These are phyloP conservation scores for Castanea crenata DNA, from an alignment of 306 rosid species.

Conservation along the genomic window DNA sequence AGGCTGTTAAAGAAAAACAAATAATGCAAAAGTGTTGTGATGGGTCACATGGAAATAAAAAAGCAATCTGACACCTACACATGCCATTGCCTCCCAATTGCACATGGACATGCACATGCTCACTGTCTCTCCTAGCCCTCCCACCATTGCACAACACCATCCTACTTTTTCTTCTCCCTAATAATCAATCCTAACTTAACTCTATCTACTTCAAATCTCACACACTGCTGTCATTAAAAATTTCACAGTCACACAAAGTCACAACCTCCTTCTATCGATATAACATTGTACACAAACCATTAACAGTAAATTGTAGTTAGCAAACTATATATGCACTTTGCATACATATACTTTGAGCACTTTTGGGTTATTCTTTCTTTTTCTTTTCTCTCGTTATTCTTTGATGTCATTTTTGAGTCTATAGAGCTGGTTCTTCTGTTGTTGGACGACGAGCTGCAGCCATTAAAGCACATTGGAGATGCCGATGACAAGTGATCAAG, in stretches of 20 bases:
- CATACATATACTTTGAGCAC: conserved; percentile 21
- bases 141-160: conserved; percentile 34
- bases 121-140: conserved; percentile 53
- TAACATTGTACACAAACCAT: conserved; percentile 53
- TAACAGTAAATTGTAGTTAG: conserved; percentile 48
- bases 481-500: conserved; percentile 78
- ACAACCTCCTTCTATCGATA: conserved; percentile 24
- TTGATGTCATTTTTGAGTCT: conserved; percentile 20
- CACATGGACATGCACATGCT: conserved; percentile 73
- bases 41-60: conserved; percentile 71
- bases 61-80: conserved; percentile 86
- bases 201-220: conserved; percentile 25
- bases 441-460: conserved; percentile 31
- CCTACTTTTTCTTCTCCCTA: conserved; percentile 10
- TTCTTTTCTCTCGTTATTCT: conserved; percentile 15
- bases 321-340: conserved; percentile 38
- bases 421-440: conserved; percentile 28
- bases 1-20: conserved; percentile 67
- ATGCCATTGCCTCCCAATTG: conserved; percentile 76
- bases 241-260: conserved; percentile 40
- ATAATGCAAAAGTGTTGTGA: conserved; percentile 51
- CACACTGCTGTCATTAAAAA: conserved; percentile 36
- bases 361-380: conserved; percentile 15
- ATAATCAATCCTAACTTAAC: conserved; percentile 7
- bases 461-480: conserved; percentile 66